Conservation (phyloP, 352 stramenopile species). For the Phytophthora ohioensis region DNA sequence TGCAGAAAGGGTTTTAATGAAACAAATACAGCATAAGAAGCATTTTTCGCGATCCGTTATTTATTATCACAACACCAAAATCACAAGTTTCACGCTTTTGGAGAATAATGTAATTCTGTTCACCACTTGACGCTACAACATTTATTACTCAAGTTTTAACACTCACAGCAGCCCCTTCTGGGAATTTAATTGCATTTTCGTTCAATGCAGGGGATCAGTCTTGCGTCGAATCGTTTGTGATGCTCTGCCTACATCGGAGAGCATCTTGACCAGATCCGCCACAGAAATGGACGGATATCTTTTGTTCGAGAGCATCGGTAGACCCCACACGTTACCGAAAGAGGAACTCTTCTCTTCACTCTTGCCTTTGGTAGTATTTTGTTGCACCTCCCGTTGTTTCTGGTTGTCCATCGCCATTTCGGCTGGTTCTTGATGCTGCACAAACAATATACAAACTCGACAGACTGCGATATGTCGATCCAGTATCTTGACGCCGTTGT, state of each 20-base stretch:
- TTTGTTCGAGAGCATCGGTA: conserved; percentile 16
- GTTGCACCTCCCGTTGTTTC: background rate
- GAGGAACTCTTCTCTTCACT: background rate
- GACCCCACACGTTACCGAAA: conserved; percentile 38
- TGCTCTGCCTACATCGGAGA: conserved; percentile 10
- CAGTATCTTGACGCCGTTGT: conserved; percentile 5
- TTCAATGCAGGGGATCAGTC: conserved; percentile 17
- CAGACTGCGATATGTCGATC: conserved; percentile 13
- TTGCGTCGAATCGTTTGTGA: conserved; percentile 9
- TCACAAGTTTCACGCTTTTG: too few species aligned
- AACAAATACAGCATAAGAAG: too few species aligned
- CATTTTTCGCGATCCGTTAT: fast-evolving
- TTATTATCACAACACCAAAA: too few species aligned
- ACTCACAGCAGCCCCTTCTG: background rate
- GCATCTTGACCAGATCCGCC: conserved; percentile 8
- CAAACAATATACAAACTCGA: conserved; percentile 8
- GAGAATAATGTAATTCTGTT: too few species aligned
- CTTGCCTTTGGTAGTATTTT: too few species aligned
- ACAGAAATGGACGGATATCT: conserved; percentile 26
- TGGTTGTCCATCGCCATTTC: conserved; percentile 6
- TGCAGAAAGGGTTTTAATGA: too few species aligned
- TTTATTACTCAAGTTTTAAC: background rate
- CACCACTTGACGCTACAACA: background rate
- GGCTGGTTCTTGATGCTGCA: conserved; percentile 7
- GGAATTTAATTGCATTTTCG: background rate